Evolutionary conservation across 2,329 filamentous ascomycete genomes (phyloP).

Genomic region (Gliomastix tumulicola): DNA sequence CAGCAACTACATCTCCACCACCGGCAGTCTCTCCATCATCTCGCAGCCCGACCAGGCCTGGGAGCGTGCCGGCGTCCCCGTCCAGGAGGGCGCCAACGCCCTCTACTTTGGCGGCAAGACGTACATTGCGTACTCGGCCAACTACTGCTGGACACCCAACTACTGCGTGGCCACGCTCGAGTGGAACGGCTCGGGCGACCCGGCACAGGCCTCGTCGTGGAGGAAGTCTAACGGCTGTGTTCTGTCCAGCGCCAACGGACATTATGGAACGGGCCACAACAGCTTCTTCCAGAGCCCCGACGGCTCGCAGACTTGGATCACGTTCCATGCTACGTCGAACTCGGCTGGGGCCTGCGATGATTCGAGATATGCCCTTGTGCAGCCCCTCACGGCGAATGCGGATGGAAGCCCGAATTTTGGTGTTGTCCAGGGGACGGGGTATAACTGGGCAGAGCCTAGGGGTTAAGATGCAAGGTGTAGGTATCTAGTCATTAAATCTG

Average conservation of each 20-base stretch:
- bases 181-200: conserved; percentile 43
- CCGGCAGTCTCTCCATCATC: conserved; percentile 36
- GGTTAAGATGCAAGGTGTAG: too few species aligned
- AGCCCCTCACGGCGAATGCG: conserved; percentile 39
- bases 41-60: conserved; percentile 42
- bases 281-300: conserved; percentile 52
- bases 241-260: conserved; percentile 45
- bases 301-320: conserved; percentile 44
- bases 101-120: conserved; percentile 46
- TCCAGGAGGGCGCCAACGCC: conserved; percentile 48
- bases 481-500: too few species aligned
- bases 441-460: not conserved
- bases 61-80: conserved; percentile 40
- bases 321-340: conserved; percentile 47
- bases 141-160: conserved; percentile 47
- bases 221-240: conserved; percentile 41
- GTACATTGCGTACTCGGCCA: conserved; percentile 46
- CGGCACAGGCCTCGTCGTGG: conserved; percentile 35
- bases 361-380: conserved; percentile 45
- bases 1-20: conserved; percentile 29
- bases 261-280: conserved; percentile 51
- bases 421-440: conserved; percentile 3
- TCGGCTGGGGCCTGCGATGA: conserved; percentile 42
- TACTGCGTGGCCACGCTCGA: conserved; percentile 48
- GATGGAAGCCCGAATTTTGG: conserved; percentile 48